Evolutionary conservation across 2,329 filamentous ascomycete species (phyloP), one percentile per base, ranked within the genome.

Genomic region (Chaetomiaceae sp.): DNA sequence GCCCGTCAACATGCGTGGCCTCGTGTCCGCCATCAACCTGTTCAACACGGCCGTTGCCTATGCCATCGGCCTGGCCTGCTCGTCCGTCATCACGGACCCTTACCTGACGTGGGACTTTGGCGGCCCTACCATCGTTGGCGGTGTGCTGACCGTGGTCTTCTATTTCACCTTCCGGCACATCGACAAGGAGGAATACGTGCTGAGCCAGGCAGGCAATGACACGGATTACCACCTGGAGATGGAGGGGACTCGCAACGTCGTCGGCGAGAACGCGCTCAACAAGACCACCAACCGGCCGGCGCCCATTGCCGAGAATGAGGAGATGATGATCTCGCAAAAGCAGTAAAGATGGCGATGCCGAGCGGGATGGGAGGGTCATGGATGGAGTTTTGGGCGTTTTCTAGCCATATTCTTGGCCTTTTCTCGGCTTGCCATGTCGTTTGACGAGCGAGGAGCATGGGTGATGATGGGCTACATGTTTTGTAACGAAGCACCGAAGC

Each of bases 31-130:
- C 7, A 60, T 75, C 50, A 74, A 74, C 58, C 59, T 74, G 4
- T 70, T 74, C 61, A 72, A 60, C 56, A 67, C 65, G 2, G 68
- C 69, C 38, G 52, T 75, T 47, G 68, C 71, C 33, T 72, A 74
- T 52, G 60, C 64, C 30, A 65, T 75, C 51, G 68, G 69, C 49
- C 56, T 75, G 34, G 67, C 68, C 33, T 63, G 65, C 56, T 68
- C 72, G 17, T 66, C 67, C 4, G 65, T 72, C 33, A 65, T 76
- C 47, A 65, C 62, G 0, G 73, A 76, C 56, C 73, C 73, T 6
- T 66, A 71, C 51, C 59, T 77, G 30, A 69, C 68, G 6, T 74
- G 71, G 72, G 70, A 69, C 53, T 73, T 75, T 53, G 71, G 68
- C 33, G 73, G 67, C 27, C 65, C 68, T 9, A 68, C 72, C 27